phyloP scores from a whole-genome alignment of 2,329 filamentous ascomycete species.

The Penicillium sp. region DNA sequence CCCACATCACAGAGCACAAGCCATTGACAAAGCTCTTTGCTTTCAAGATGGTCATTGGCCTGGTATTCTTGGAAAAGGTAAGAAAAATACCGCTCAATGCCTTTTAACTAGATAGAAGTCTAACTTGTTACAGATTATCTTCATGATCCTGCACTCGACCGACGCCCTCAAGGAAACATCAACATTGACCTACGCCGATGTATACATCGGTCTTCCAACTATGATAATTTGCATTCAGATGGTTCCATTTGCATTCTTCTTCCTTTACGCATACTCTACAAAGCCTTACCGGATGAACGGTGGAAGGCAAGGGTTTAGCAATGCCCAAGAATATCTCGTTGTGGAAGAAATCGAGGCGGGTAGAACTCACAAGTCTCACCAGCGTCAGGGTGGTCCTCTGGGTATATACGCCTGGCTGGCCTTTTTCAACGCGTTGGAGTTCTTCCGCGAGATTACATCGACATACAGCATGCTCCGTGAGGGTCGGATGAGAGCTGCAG shows the following conservation, averaged over 20 bases:
- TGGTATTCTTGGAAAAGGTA: constrained; percentile 37
- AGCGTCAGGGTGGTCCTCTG: constrained; percentile 20
- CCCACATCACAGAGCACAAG: constrained; percentile 33
- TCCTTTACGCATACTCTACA: constrained; percentile 37
- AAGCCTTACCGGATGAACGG: constrained; percentile 24
- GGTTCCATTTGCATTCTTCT: constrained; percentile 37
- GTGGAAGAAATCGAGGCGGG: constrained; percentile 11
- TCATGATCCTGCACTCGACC: constrained; percentile 33
- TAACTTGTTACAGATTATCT: constrained; percentile 31
- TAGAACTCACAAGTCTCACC: not conserved
- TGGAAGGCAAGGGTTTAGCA: not conserved
- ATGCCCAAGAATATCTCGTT: constrained; percentile 10
- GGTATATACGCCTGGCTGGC: constrained; percentile 19
- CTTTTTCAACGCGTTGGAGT: constrained; percentile 15
- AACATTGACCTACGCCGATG: constrained; percentile 36
- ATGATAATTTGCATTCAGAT: constrained; percentile 39
- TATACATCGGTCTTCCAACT: constrained; percentile 36
- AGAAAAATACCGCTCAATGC: not conserved
- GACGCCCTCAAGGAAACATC: constrained; percentile 26
- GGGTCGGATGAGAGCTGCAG: not conserved
- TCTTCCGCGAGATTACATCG: constrained; percentile 13
- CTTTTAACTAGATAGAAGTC: not conserved
- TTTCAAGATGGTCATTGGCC: constrained; percentile 42
- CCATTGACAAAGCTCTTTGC: constrained; percentile 39
- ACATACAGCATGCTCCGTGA: constrained; percentile 12